These are phyloP conservation scores for Trichoderma endophyticum DNA, from an alignment of 2,329 filamentous ascomycete species.

Conservation along the genomic window DNA sequence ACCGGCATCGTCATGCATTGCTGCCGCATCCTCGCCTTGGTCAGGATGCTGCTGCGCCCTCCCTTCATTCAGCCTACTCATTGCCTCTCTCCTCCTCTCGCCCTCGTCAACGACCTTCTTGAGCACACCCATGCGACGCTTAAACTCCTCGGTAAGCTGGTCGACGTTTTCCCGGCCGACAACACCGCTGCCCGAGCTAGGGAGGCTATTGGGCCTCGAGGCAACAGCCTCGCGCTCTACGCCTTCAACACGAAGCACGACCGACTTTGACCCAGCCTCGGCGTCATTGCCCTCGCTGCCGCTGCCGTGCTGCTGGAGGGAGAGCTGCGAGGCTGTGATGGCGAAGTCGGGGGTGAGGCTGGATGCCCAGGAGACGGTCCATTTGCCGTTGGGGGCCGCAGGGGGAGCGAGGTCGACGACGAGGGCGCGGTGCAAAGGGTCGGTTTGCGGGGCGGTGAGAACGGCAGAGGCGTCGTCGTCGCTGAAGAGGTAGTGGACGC, in stretches of 20 bases:
- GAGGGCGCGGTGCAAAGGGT: conserved; percentile 45
- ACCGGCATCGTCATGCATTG: neutral
- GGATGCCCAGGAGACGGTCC: conserved; percentile 63
- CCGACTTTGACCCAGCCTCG: conserved; percentile 12
- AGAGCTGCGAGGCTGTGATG: conserved; percentile 46
- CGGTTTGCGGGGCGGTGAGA: conserved; percentile 54
- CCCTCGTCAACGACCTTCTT: conserved; percentile 53
- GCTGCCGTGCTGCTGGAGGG: conserved; percentile 41
- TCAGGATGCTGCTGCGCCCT: conserved; percentile 7
- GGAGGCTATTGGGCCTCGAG: conserved; percentile 26
- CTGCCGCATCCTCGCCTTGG: neutral
- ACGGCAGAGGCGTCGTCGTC: conserved; percentile 78
- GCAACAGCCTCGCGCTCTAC: conserved; percentile 38
- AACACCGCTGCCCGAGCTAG: conserved; percentile 32
- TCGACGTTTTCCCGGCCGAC: conserved; percentile 47
- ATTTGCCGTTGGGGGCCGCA: conserved; percentile 30
- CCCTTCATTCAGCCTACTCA: neutral
- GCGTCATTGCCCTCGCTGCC: conserved; percentile 20
- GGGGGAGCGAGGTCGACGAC: conserved; percentile 52
- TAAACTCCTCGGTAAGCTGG: conserved; percentile 54
- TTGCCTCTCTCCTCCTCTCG: conserved; percentile 39
- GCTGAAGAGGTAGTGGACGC: conserved; percentile 86
- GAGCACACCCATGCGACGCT: conserved; percentile 53
- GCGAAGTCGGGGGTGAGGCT: conserved; percentile 74
- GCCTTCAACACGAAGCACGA: conserved; percentile 38